Percentiles rank a stretch among this genome's conserved stretches.
phyloP scores from a whole-genome alignment of 192 early-diverging fungal species.

The Gamsiella multidivaricata region DNA sequence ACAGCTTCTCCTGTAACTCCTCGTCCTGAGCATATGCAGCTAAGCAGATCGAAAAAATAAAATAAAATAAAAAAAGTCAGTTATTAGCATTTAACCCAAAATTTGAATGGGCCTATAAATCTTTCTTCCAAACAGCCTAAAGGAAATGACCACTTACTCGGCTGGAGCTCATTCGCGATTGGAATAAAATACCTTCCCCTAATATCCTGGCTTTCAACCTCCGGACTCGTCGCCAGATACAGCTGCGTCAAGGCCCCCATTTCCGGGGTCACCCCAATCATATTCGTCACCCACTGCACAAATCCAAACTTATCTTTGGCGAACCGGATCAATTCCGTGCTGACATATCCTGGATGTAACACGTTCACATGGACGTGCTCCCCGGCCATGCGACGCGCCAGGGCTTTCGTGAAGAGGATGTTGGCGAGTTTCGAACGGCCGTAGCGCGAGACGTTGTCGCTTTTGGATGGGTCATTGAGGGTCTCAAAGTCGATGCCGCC shows the following conservation, averaged over 20 bases:
- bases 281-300: neutral
- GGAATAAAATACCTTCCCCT: slow-evolving; percentile 39
- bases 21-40: slow-evolving; percentile 16
- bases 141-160: slow-evolving; percentile 20
- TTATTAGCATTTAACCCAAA: too few relatives aligned
- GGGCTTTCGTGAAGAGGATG: slow-evolving; percentile 56
- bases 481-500: slow-evolving; percentile 52
- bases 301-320: neutral
- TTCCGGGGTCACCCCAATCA: slow-evolving; percentile 18
- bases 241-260: slow-evolving; percentile 57
- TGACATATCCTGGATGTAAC: slow-evolving; percentile 17
- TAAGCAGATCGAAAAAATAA: neutral
- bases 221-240: slow-evolving; percentile 63
- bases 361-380: slow-evolving; percentile 38
- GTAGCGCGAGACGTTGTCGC: slow-evolving; percentile 31
- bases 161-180: slow-evolving; percentile 15
- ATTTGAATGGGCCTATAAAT: neutral
- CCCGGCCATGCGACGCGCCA: slow-evolving; percentile 47
- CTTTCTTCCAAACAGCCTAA: neutral
- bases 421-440: slow-evolving; percentile 64
- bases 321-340: neutral
- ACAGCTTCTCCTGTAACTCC: slow-evolving; percentile 20
- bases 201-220: slow-evolving; percentile 55
- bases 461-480: slow-evolving; percentile 41
- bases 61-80: neutral